phyloP scores from a whole-genome alignment of 1,284 basidiomycete species.

The Malassezia furfur region DNA sequence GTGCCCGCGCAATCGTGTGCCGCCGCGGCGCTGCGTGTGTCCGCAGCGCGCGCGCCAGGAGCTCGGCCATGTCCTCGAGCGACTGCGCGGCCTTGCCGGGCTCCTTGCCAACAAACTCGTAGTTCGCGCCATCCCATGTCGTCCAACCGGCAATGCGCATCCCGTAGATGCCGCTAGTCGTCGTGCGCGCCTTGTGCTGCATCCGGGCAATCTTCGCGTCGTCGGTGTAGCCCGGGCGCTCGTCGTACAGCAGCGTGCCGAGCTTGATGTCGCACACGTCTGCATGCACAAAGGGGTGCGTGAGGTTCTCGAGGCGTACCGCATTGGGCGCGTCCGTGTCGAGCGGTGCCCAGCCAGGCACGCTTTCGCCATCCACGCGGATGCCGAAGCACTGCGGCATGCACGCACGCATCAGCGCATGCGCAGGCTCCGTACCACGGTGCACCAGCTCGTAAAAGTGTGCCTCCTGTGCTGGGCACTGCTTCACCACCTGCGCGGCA shows the following conservation, averaged over 20 bases:
- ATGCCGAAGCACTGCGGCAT: conserved; percentile 13
- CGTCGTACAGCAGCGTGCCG: conserved; percentile 15
- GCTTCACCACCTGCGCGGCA: conserved; percentile 1
- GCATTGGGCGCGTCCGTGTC: neutral
- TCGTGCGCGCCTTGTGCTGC: conserved; percentile 13
- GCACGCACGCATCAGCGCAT: neutral
- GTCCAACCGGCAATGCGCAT: conserved; percentile 13
- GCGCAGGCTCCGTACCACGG: neutral
- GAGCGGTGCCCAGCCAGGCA: neutral
- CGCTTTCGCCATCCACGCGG: neutral
- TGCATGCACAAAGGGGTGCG: neutral
- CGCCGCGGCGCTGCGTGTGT: neutral
- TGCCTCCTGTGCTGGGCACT: conserved; percentile 4
- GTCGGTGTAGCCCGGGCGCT: neutral
- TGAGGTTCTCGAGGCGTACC: conserved; percentile 9
- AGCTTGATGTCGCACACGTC: conserved; percentile 17
- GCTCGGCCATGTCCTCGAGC: neutral
- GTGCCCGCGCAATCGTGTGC: neutral
- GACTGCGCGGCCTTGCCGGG: conserved; percentile 12
- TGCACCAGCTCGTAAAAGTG: conserved; percentile 7
- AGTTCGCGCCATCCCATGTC: neutral
- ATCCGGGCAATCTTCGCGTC: conserved; percentile 12
- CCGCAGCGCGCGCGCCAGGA: neutral
- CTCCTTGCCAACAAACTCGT: conserved; percentile 1
- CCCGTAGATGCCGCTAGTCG: conserved; percentile 12